These are phyloP conservation scores for Macrophomina pseudophaseolina DNA, from an alignment of 2,329 filamentous ascomycete genomes.

Conservation along the genomic window DNA sequence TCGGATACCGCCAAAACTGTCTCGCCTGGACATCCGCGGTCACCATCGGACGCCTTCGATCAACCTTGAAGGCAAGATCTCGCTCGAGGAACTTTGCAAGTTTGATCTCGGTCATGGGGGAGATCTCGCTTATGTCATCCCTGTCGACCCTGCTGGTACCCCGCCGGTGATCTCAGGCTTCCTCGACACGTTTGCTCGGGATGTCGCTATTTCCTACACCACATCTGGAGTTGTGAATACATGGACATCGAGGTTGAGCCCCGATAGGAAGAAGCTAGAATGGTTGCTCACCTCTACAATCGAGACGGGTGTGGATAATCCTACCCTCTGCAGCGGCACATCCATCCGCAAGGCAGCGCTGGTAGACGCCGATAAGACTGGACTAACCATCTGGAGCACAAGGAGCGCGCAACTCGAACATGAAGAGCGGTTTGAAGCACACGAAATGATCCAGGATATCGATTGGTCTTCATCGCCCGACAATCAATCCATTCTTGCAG, in stretches of 20 bases:
- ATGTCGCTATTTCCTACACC: constrained; percentile 86
- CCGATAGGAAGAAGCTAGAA: constrained; percentile 65
- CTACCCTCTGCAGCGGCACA: constrained; percentile 81
- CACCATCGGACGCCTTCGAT: constrained; percentile 30
- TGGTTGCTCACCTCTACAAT: constrained; percentile 84
- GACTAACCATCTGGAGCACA: constrained; percentile 90
- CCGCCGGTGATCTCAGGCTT: constrained; percentile 74
- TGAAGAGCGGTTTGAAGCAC: constrained; percentile 72
- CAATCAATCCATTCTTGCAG: constrained; percentile 83
- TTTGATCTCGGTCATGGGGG: constrained; percentile 68
- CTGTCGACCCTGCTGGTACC: constrained; percentile 85
- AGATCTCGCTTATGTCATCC: constrained; percentile 67
- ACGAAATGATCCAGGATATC: constrained; percentile 80
- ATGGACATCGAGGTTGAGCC: constrained; percentile 80
- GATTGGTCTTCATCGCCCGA: constrained; percentile 95
- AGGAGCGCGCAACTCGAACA: constrained; percentile 81
- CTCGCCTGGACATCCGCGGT: constrained; percentile 16
- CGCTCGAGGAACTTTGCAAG: constrained; percentile 69
- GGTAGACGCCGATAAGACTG: constrained; percentile 73
- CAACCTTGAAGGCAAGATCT: constrained; percentile 43
- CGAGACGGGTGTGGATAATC: constrained; percentile 75
- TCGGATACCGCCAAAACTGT: constrained; percentile 57
- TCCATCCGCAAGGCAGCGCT: constrained; percentile 86
- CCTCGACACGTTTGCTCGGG: constrained; percentile 82
- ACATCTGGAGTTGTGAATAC: constrained; percentile 75